These are phyloP conservation scores for Gonapodya prolifera DNA, from an alignment of 192 early-diverging fungal species.

Conservation along the genomic window DNA sequence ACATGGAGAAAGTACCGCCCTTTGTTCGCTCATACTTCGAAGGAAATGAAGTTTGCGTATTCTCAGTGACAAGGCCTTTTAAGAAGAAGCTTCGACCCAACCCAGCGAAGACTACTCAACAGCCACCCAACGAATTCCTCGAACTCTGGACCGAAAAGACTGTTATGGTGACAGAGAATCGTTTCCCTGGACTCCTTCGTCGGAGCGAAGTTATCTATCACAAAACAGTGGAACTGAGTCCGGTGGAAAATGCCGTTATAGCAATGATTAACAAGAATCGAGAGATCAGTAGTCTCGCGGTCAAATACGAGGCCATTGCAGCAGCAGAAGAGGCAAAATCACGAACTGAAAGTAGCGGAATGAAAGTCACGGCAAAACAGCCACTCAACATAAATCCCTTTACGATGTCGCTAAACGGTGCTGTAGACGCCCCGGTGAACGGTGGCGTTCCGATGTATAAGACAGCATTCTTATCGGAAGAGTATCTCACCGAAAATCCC, in stretches of 20 bases:
- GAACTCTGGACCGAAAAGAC: constrained; percentile 69
- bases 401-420: constrained; percentile 69
- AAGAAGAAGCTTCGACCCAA: constrained; percentile 16
- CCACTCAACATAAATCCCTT: constrained; percentile 49
- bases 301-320: constrained; percentile 29
- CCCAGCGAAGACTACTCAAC: constrained; percentile 9
- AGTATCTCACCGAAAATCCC: constrained; percentile 24
- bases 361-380: constrained; percentile 5
- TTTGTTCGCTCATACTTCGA: constrained; percentile 47
- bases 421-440: constrained; percentile 73
- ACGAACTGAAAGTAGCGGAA: constrained; percentile 7
- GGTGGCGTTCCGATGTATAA: constrained; percentile 67
- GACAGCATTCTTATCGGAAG: constrained; percentile 42
- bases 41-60: constrained; percentile 47
- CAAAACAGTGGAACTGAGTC: constrained; percentile 43
- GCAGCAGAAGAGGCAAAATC: not conserved
- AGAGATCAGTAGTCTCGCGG: constrained; percentile 39
- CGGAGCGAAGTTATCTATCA: constrained; percentile 41
- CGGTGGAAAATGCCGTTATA: constrained; percentile 63
- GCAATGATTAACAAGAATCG: constrained; percentile 54
- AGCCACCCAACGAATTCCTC: constrained; percentile 51
- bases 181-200: constrained; percentile 47
- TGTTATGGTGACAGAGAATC: constrained; percentile 45
- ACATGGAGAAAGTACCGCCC: constrained; percentile 23
- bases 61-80: constrained; percentile 53